Evolutionary conservation across 2,329 filamentous ascomycete species (phyloP).

Genomic region (Byssothecium circinans): DNA sequence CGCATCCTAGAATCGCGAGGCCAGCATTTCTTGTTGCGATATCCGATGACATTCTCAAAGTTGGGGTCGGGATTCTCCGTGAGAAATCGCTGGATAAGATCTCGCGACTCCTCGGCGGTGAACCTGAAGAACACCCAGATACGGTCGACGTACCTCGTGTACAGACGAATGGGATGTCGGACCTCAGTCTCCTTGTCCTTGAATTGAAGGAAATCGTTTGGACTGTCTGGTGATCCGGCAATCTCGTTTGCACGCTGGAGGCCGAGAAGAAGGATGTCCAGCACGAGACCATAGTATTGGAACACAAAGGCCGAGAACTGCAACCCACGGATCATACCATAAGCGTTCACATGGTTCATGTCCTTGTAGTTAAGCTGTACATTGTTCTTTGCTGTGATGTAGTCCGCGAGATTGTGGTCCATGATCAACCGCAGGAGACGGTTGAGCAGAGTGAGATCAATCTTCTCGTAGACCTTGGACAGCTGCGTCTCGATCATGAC

Average conservation of each 20-base stretch:
- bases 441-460: constrained; percentile 93
- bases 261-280: constrained; percentile 88
- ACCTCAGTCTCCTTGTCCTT: constrained; percentile 89
- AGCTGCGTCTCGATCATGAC: constrained; percentile 98
- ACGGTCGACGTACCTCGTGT: constrained; percentile 95
- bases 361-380: constrained; percentile 99
- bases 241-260: constrained; percentile 97
- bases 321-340: constrained; percentile 95
- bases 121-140: constrained; percentile 99
- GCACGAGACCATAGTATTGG: constrained; percentile 95
- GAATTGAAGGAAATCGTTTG: constrained; percentile 98
- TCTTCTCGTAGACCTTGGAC: constrained; percentile 99
- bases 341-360: constrained; percentile 99
- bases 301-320: constrained; percentile 99
- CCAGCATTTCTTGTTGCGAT: constrained; percentile 99
- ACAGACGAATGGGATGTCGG: constrained; percentile 93
- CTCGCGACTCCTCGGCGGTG: constrained; percentile 87
- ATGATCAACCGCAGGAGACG: constrained; percentile 91
- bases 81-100: constrained; percentile 94
- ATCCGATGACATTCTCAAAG: constrained; percentile 98
- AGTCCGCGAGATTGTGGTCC: constrained; percentile 99
- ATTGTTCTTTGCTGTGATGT: constrained; percentile 99
- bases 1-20: constrained; percentile 97
- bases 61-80: constrained; percentile 98
- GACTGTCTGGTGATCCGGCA: constrained; percentile 87